Percentiles rank a stretch among this genome's conserved stretches.
These are phyloP conservation scores for Bipolaris victoriae DNA, from an alignment of 2,329 filamentous ascomycete genomes.

Conservation along the genomic window DNA sequence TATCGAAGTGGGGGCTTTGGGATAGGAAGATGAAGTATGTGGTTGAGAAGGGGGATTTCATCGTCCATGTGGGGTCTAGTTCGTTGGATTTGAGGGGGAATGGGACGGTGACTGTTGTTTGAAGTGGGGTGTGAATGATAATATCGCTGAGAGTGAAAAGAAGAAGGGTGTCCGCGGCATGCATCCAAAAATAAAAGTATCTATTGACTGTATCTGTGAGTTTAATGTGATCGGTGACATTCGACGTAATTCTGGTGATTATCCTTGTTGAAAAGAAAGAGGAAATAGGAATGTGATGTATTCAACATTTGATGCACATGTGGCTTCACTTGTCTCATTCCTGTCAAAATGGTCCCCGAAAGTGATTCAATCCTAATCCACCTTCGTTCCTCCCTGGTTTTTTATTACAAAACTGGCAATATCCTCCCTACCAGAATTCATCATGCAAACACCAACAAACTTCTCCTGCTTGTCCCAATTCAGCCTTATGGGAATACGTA, in stretches of 20 bases:
- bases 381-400: constrained; percentile 4
- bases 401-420: constrained; percentile 3
- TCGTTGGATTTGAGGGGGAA: constrained; percentile 64
- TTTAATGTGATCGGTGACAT: not conserved
- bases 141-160: not conserved
- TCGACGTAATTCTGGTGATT: not conserved
- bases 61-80: constrained; percentile 64
- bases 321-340: too few relatives aligned
- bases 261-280: too few relatives aligned
- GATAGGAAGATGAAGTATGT: constrained; percentile 70
- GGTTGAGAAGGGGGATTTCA: constrained; percentile 73
- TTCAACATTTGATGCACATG: too few relatives aligned
- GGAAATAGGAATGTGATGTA: not conserved
- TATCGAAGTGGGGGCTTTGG: constrained; percentile 63
- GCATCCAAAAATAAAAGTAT: not conserved
- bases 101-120: constrained; percentile 61
- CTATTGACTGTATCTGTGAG: not conserved
- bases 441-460: not conserved
- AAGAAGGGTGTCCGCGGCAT: not conserved
- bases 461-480: constrained; percentile 19
- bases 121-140: not conserved
- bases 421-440: constrained; percentile 2
- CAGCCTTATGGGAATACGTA: too few relatives aligned
- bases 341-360: constrained; percentile 21
- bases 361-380: constrained; percentile 10